Evolutionary conservation across 352 stramenopile species (phyloP), one percentile per base, ranked within the genome.

Genomic region (Phytophthora sansomeana): DNA sequence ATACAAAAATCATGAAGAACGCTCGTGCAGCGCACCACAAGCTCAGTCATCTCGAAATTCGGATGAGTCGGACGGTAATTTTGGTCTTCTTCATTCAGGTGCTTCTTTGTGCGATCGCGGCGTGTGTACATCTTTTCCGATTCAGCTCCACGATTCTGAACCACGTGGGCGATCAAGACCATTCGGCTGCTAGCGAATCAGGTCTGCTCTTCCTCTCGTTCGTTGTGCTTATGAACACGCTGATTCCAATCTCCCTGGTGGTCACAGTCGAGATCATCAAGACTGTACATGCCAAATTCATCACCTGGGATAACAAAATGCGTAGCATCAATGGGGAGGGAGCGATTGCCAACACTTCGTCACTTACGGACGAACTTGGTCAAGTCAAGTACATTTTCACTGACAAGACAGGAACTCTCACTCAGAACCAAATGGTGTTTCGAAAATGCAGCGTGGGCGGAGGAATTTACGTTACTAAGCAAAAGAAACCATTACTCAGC

Each of bases 391-490:
- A 95, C 49, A 87, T 98, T 63, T 98, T 98, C 66, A 98, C 81
- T 0, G 95, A 98, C 72, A 98, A 98, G 68, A 98, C 95, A 3
- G 96, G 96, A 6, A 98, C 96, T 26, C 67, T 98, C 43, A 98
- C 96, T 14, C 80, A 93, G 55, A 98, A 98, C 66, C 80, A 92
- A 42, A 98, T 98, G 96, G 87, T 95, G 47, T 99, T 99, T 64
- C 97, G 98, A 36, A 93, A 96, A 55, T 99, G 93, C 65, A 97
- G 88, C 60, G 91, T 99, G 13, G 89, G 91, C 51, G 92, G 93
- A 17, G 65, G 77, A 6, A 62, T 95, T n/a, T 98, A 97, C 73
- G 80, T 88, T 8, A 67, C 80, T 2, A 58, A 59, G 17, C 50
- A 58, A 29, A 63, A 61, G 29, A 63, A 51, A 17, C 35, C 50